These are phyloP conservation scores for Suillus discolor DNA, from an alignment of 768 basidiomycete genomes.

Conservation along the genomic window DNA sequence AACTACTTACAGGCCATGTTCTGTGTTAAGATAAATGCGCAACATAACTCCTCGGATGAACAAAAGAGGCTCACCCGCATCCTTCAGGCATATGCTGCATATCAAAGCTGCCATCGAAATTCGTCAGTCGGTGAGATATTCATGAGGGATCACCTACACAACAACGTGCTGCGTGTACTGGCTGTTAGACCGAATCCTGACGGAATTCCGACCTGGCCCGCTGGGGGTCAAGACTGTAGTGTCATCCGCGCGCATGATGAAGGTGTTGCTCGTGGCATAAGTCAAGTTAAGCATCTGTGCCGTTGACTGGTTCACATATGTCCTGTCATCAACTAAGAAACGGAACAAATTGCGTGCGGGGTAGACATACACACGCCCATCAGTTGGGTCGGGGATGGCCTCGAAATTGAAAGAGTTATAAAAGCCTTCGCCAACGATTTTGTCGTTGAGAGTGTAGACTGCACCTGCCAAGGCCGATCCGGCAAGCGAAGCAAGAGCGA, in stretches of 20 bases:
- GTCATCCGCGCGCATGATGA: constrained; percentile 41
- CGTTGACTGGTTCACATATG: constrained; percentile 34
- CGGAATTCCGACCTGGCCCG: constrained; percentile 38
- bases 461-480: constrained; percentile 21
- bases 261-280: constrained; percentile 27
- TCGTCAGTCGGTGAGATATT: background rate
- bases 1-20: constrained; percentile 38
- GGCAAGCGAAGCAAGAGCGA: constrained; percentile 19
- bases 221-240: constrained; percentile 29
- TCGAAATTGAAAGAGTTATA: constrained; percentile 35
- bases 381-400: constrained; percentile 38
- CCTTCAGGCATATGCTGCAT: constrained; percentile 40
- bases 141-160: constrained; percentile 24
- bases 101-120: constrained; percentile 28
- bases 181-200: constrained; percentile 34
- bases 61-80: constrained; percentile 29
- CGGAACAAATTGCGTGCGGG: background rate
- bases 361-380: constrained; percentile 37
- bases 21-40: constrained; percentile 18
- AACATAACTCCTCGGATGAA: background rate
- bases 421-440: constrained; percentile 33
- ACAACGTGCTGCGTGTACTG: constrained; percentile 37
- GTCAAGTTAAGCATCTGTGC: constrained; percentile 32
- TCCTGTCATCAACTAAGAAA: constrained; percentile 20
- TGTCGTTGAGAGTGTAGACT: constrained; percentile 29